Conservation (phyloP, 2,329 filamentous ascomycete genomes). For the Beauveria pseudobassiana region DNA sequence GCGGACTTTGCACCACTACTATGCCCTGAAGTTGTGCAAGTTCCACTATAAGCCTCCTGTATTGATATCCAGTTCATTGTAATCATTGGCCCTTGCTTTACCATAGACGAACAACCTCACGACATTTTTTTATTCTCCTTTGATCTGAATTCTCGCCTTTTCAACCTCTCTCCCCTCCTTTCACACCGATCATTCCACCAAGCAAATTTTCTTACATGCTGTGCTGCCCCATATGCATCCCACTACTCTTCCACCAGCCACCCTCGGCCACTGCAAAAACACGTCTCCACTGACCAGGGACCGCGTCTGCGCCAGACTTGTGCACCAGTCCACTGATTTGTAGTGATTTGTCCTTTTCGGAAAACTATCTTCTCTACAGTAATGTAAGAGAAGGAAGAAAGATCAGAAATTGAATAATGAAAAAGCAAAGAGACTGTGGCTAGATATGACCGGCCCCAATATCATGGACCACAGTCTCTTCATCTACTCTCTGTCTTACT, state of each 20-base stretch:
- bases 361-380: not conserved
- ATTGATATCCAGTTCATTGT: too few species aligned
- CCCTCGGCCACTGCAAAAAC: constrained; percentile 5
- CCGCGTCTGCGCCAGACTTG: constrained; percentile 7
- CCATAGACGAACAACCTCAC: too few species aligned
- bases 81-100: too few species aligned
- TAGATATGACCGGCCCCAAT: not conserved
- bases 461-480: not conserved
- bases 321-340: not conserved
- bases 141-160: not conserved
- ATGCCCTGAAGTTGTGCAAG: constrained; percentile 3
- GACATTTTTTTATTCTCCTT: not conserved
- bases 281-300: constrained; percentile 12
- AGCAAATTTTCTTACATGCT: not conserved
- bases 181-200: not conserved
- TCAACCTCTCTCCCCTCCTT: not conserved
- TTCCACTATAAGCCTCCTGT: not conserved
- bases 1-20: not conserved
- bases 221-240: not conserved
- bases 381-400: too few species aligned
- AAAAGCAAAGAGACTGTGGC: not conserved
- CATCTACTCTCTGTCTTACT: not conserved
- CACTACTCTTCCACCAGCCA: not conserved
- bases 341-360: constrained; percentile 2
- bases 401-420: not conserved